Conservation (phyloP, 208 protist genomes). For the Acanthamoeba castellanii region DNA sequence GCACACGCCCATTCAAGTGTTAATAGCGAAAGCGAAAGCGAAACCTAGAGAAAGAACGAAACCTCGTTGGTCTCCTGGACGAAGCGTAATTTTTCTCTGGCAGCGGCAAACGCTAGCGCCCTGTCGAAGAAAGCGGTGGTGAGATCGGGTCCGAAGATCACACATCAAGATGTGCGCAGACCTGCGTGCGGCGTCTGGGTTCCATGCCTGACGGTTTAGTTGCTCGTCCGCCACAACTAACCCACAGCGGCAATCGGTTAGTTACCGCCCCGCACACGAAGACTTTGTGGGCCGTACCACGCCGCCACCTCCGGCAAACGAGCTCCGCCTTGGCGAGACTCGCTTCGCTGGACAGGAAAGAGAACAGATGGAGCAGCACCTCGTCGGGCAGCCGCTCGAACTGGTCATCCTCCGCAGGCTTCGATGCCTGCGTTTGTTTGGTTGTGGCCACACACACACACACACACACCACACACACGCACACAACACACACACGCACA, state of each 20-base stretch:
- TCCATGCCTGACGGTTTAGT: neutral
- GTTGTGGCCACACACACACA: no score
- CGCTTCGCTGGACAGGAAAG: neutral
- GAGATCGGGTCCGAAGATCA: no score
- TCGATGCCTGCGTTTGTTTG: neutral
- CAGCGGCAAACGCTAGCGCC: neutral
- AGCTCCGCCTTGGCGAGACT: neutral
- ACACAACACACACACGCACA: no score
- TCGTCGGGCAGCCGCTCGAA: conserved; percentile 35
- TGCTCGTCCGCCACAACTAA: neutral
- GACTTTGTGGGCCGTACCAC: neutral
- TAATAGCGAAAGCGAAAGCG: no score
- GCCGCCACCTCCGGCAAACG: neutral
- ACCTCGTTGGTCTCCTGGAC: neutral
- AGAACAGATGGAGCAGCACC: neutral
- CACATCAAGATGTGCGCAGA: no score
- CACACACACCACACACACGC: no score
- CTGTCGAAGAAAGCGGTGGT: no score
- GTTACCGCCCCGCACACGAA: no score
- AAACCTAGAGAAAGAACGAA: neutral
- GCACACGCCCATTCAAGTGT: no score
- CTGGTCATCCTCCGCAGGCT: neutral
- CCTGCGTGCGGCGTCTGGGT: neutral
- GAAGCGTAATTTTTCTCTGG: neutral
- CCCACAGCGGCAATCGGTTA: no score